Conservation (phyloP, 169 alveolate genomes). For the Eimeria tenella region DNA sequence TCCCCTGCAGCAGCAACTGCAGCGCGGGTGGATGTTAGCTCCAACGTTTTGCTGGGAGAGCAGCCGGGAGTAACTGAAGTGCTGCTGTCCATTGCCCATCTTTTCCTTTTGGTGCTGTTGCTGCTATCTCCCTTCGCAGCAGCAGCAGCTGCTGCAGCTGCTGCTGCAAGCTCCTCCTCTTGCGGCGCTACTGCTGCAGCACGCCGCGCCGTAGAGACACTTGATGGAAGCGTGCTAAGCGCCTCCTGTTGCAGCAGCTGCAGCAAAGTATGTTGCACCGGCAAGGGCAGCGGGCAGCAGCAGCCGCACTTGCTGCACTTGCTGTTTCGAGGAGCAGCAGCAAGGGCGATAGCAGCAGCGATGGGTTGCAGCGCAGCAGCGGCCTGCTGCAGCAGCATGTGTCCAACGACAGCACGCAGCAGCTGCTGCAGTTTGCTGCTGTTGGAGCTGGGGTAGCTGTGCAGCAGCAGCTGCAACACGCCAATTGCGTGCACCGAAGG, state of each 20-base stretch:
- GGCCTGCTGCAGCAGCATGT: conserved; percentile 24
- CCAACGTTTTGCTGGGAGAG: neutral
- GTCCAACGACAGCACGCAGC: conserved; percentile 40
- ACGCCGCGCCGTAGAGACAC: conserved; percentile 45
- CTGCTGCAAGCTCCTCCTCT: neutral
- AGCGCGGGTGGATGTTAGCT: neutral
- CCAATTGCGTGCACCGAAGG: conserved; percentile 35
- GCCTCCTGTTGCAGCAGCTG: conserved; percentile 36
- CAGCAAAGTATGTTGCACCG: conserved; percentile 32
- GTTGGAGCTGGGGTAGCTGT: conserved; percentile 46
- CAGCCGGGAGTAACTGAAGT: neutral
- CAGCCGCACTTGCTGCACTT: conserved; percentile 54
- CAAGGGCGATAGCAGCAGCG: conserved; percentile 44
- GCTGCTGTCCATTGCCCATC: neutral
- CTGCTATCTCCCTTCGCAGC: neutral
- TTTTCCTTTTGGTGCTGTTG: conserved; percentile 23
- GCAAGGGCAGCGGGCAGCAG: conserved; percentile 45
- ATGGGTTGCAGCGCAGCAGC: conserved; percentile 2
- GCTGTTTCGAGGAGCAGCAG: conserved; percentile 28
- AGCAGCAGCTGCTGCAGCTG: conserved; percentile 22
- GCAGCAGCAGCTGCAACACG: conserved; percentile 62
- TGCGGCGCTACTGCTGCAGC: conserved; percentile 24
- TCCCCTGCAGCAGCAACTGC: neutral
- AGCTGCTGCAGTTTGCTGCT: conserved; percentile 57
- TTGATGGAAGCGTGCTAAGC: neutral